phyloP scores from a whole-genome alignment of 805 yeast species.

The Saturnispora diversa region DNA sequence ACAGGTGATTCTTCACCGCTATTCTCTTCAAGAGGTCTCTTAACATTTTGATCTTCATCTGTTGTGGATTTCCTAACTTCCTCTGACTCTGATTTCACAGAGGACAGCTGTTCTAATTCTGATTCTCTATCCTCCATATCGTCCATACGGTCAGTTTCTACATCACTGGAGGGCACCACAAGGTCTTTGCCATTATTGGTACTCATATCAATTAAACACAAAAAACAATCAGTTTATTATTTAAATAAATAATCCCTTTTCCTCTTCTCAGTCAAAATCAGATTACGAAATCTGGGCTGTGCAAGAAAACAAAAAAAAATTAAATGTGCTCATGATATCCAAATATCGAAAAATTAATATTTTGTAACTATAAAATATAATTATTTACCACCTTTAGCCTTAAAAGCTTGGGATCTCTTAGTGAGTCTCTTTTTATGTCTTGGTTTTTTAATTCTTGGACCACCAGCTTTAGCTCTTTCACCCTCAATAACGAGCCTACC shows the following conservation, averaged over 20 bases:
- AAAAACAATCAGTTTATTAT: too few species aligned
- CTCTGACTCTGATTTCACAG: conserved; percentile 1
- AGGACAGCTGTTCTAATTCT: conserved; percentile 32
- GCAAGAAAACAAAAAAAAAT: too few species aligned
- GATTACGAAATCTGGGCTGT: too few species aligned
- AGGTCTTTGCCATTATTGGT: background rate
- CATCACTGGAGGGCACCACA: conserved; percentile 51
- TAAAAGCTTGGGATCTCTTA: conserved; percentile 37
- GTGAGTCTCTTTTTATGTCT: conserved; percentile 46
- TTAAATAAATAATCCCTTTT: too few species aligned
- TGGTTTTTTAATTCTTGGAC: conserved; percentile 53
- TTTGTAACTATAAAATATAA: background rate
- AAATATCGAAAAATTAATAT: too few species aligned
- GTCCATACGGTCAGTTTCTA: conserved; percentile 86
- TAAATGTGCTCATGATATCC: background rate
- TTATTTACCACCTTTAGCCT: conserved; percentile 11
- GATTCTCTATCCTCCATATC: conserved; percentile 44
- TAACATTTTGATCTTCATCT: background rate
- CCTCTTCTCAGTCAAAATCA: too few species aligned
- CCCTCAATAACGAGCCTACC: conserved; percentile 65
- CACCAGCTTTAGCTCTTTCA: conserved; percentile 65
- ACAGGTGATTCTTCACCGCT: background rate
- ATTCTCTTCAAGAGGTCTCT: conserved; percentile 6
- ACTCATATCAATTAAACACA: too few species aligned
- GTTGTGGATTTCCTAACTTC: background rate